phyloP scores from a whole-genome alignment of 768 basidiomycete species.

The Cystobasidium ongulense region DNA sequence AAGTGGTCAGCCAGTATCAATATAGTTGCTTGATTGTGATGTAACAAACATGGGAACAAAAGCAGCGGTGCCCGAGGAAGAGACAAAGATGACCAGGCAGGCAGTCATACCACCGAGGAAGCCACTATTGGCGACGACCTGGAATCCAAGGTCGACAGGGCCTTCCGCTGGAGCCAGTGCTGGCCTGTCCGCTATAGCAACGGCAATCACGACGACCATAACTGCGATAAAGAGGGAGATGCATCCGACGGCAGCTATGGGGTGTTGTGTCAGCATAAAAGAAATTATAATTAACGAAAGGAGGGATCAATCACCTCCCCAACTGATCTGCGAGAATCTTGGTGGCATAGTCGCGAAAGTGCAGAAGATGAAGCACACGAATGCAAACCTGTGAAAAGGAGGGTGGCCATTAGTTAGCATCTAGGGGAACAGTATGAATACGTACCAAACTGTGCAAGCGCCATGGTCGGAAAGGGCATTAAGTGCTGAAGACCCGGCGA shows the following conservation, averaged over 20 bases:
- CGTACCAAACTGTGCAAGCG: slow-evolving; percentile 2
- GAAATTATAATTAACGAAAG: no score
- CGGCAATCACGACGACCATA: slow-evolving; percentile 39
- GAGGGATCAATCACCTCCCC: neutral
- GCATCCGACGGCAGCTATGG: neutral
- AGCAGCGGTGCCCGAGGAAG: slow-evolving; percentile 41
- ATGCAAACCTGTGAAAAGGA: neutral
- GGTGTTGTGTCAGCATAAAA: neutral
- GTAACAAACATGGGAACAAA: slow-evolving; percentile 30
- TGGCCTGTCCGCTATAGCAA: slow-evolving; percentile 40
- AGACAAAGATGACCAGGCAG: slow-evolving; percentile 43
- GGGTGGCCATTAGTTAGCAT: neutral
- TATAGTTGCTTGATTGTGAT: neutral
- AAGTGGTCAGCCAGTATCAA: neutral
- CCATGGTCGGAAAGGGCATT: slow-evolving; percentile 1
- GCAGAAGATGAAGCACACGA: neutral
- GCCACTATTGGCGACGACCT: slow-evolving; percentile 35
- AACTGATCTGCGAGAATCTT: neutral
- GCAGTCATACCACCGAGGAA: slow-evolving; percentile 44
- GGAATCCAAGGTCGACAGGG: slow-evolving; percentile 38
- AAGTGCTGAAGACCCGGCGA: neutral
- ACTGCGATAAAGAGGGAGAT: slow-evolving; percentile 27
- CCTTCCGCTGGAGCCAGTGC: slow-evolving; percentile 40
- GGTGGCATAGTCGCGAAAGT: neutral
- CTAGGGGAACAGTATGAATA: neutral